Evolutionary conservation across 352 stramenopile genomes (phyloP).

Genomic region (Lagenidium sp.): DNA sequence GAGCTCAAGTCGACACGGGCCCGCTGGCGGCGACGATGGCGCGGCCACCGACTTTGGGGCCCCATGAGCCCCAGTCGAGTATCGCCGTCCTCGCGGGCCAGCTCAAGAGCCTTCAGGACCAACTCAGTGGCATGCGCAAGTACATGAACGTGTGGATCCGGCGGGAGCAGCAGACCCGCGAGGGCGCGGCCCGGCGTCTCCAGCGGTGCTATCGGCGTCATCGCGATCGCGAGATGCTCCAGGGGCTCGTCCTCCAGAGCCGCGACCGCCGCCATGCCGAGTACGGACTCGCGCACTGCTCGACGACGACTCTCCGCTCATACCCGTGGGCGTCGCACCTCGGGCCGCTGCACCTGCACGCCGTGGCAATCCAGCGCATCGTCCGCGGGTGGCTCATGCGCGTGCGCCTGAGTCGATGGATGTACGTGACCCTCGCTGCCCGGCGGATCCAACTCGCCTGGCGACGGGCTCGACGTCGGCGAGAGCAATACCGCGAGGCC

Average conservation of each 20-base stretch:
- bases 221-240: constrained; percentile 2
- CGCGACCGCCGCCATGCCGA: constrained; percentile 4
- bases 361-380: constrained; percentile 12
- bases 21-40: too few relatives aligned
- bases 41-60: background rate
- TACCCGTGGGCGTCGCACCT: background rate
- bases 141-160: constrained; percentile 78
- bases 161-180: constrained; percentile 46
- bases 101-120: constrained; percentile 19
- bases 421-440: constrained; percentile 6
- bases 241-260: constrained; percentile 6
- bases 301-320: background rate
- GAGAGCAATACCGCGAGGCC: background rate
- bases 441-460: constrained; percentile 12
- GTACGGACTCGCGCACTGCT: constrained; percentile 7
- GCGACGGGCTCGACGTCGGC: background rate
- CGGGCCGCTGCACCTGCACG: constrained; percentile 3
- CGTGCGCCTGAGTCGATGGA: constrained; percentile 6
- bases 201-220: constrained; percentile 22
- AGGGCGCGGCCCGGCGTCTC: constrained; percentile 32
- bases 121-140: constrained; percentile 49
- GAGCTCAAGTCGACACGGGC: too few relatives aligned
- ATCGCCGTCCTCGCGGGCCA: background rate
- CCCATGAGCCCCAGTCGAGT: background rate
- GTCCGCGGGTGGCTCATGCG: constrained; percentile 16